A percentile compares a stretch with the other conserved stretches of the same genome.
Evolutionary conservation across 2,329 filamentous ascomycete species (phyloP).

Genomic region (Talaromyces verruculosus): DNA sequence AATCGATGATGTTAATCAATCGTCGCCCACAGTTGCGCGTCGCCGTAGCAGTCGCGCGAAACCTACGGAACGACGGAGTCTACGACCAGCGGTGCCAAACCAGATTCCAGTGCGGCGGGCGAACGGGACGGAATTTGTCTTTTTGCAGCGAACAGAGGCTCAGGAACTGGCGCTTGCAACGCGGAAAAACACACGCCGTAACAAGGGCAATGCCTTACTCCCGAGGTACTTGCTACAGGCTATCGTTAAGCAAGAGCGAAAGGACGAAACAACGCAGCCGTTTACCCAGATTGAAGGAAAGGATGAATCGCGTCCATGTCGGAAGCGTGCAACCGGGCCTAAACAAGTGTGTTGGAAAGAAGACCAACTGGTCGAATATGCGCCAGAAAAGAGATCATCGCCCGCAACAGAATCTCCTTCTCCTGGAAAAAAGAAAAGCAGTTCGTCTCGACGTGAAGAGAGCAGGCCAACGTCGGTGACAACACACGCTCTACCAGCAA

Average conservation of each 20-base stretch:
- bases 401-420: slow-evolving; percentile 5
- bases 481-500: slow-evolving; percentile 16
- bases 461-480: background rate
- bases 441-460: slow-evolving; percentile 11
- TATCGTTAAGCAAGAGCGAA: slow-evolving; percentile 26
- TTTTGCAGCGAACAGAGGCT: slow-evolving; percentile 42
- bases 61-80: slow-evolving; percentile 25
- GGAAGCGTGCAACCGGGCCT: slow-evolving; percentile 21
- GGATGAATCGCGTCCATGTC: background rate
- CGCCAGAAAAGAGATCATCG: slow-evolving; percentile 11
- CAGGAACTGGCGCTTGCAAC: slow-evolving; percentile 45
- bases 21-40: slow-evolving; percentile 30
- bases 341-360: slow-evolving; percentile 43
- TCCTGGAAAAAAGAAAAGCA: slow-evolving; percentile 26
- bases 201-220: slow-evolving; percentile 40
- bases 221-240: slow-evolving; percentile 35
- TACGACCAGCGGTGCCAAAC: slow-evolving; percentile 34
- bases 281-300: slow-evolving; percentile 6
- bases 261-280: slow-evolving; percentile 3
- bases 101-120: slow-evolving; percentile 45
- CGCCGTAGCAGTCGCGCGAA: slow-evolving; percentile 41
- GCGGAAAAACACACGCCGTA: slow-evolving; percentile 45
- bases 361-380: slow-evolving; percentile 36
- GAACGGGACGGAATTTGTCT: slow-evolving; percentile 48
- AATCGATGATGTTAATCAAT: slow-evolving; percentile 21